Percentiles rank a stretch among this genome's conserved stretches.
phyloP scores from a whole-genome alignment of 768 basidiomycete species.

The Hirschioporus abietinus region DNA sequence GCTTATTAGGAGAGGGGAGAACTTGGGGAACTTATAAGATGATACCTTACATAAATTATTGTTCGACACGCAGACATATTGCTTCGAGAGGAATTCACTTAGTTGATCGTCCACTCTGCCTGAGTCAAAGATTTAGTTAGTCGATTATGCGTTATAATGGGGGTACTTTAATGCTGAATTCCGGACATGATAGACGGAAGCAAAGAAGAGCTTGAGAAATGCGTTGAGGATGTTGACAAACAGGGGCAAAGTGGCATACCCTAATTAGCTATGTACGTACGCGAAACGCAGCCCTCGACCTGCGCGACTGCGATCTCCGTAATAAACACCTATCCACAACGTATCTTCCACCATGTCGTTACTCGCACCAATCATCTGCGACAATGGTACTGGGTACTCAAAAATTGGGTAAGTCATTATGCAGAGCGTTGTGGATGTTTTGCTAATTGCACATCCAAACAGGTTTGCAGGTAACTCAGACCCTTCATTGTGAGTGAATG shows the following conservation, averaged over 20 bases:
- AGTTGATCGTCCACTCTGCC: background rate
- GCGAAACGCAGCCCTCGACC: background rate
- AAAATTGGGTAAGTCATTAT: slow-evolving; percentile 81
- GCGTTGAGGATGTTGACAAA: background rate
- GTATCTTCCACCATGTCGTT: slow-evolving; percentile 53
- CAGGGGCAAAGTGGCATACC: background rate
- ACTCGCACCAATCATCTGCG: slow-evolving; percentile 92
- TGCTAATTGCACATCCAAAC: slow-evolving; percentile 8
- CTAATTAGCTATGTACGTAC: background rate
- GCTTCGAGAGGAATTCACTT: too few relatives aligned
- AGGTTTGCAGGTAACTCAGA: slow-evolving; percentile 99
- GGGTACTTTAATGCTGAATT: too few relatives aligned
- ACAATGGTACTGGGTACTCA: slow-evolving; percentile 96
- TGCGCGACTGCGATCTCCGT: background rate
- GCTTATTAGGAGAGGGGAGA: too few relatives aligned
- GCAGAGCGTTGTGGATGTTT: background rate
- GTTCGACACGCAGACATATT: too few relatives aligned
- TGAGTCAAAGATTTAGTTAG: background rate
- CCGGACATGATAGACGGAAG: background rate
- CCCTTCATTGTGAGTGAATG: slow-evolving; percentile 79
- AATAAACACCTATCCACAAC: background rate
- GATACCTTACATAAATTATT: too few relatives aligned
- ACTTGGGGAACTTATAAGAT: too few relatives aligned
- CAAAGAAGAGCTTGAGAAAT: background rate
- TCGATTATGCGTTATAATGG: too few relatives aligned